Evolutionary conservation across 345 rosid species (phyloP).

Genomic region (Corchorus capsularis): DNA sequence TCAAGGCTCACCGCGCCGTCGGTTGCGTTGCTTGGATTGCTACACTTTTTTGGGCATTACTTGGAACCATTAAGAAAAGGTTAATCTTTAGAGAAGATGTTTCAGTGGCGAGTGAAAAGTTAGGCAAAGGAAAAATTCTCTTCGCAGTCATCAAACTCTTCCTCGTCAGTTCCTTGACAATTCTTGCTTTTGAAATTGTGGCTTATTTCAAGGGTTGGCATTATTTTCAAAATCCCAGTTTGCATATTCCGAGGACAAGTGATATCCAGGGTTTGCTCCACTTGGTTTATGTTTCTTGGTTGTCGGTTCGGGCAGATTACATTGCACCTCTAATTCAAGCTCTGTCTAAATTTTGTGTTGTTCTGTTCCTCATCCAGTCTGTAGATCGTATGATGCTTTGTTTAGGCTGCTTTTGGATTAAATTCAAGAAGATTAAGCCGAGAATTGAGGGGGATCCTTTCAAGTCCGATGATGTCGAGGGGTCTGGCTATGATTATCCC

Average conservation of each 20-base stretch:
- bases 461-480: conserved; percentile 56
- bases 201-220: conserved; percentile 83
- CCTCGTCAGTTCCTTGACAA: conserved; percentile 45
- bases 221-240: conserved; percentile 61
- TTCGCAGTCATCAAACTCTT: conserved; percentile 57
- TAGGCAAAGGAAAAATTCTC: conserved; percentile 66
- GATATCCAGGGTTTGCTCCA: conserved; percentile 71
- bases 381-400: conserved; percentile 71
- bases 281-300: conserved; percentile 63
- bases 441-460: conserved; percentile 57
- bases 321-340: conserved; percentile 65
- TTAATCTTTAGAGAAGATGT: conserved; percentile 63
- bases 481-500: conserved; percentile 54
- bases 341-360: conserved; percentile 69
- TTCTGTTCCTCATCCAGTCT: conserved; percentile 73
- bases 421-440: conserved; percentile 69
- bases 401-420: conserved; percentile 84
- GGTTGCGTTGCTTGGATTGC: conserved; percentile 84
- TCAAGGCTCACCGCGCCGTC: conserved; percentile 85
- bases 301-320: conserved; percentile 59
- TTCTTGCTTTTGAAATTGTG: conserved; percentile 65
- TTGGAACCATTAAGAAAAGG: conserved; percentile 73
- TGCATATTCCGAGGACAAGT: conserved; percentile 59
- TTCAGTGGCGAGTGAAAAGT: conserved; percentile 52
- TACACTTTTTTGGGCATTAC: conserved; percentile 72